These are phyloP conservation scores for Aurinia saxatilis DNA, from an alignment of 345 rosid species.

Conservation along the genomic window DNA sequence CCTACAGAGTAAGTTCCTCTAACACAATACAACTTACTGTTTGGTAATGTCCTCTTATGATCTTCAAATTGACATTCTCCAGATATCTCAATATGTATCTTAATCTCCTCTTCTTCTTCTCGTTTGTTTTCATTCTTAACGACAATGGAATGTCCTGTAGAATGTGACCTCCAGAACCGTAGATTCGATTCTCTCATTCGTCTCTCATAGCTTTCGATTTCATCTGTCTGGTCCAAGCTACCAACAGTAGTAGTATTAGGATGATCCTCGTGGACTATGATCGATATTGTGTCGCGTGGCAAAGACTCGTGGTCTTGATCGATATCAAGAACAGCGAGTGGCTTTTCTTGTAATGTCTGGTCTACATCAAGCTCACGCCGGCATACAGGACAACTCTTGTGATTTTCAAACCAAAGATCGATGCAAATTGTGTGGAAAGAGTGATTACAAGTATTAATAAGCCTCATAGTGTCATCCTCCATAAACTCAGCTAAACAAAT, in stretches of 20 bases:
- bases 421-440: conserved; percentile 77
- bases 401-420: conserved; percentile 75
- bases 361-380: conserved; percentile 52
- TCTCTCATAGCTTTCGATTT: conserved; percentile 26
- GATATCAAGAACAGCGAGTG: background rate
- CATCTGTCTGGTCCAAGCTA: conserved; percentile 25
- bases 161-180: conserved; percentile 49
- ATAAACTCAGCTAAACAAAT: conserved; percentile 66
- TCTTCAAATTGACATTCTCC: conserved; percentile 37
- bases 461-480: conserved; percentile 58
- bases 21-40: conserved; percentile 45
- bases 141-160: conserved; percentile 71
- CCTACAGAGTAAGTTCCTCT: conserved; percentile 34
- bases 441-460: conserved; percentile 66
- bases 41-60: conserved; percentile 35
- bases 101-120: conserved; percentile 18
- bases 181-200: conserved; percentile 17
- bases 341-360: background rate
- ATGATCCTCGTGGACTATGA: conserved; percentile 32
- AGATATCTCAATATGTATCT: conserved; percentile 20
- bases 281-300: conserved; percentile 4
- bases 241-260: conserved; percentile 1
- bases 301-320: conserved; percentile 15
- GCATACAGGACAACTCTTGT: conserved; percentile 83
- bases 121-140: conserved; percentile 12